These are phyloP conservation scores for Colletotrichum sansevieriae DNA, from an alignment of 2,329 filamentous ascomycete species.

Conservation along the genomic window DNA sequence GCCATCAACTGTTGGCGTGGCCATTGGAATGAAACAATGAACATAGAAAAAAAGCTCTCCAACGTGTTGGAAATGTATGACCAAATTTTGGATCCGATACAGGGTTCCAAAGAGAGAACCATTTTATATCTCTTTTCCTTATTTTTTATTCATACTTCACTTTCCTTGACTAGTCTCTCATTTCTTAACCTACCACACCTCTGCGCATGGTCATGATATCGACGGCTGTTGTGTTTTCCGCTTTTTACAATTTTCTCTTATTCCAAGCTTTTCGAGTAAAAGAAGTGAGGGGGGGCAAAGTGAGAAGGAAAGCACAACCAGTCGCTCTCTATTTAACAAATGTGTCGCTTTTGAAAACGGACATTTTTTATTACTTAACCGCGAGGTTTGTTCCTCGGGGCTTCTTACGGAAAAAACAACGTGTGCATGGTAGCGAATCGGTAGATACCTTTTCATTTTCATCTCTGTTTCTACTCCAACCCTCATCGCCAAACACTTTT, in stretches of 20 bases:
- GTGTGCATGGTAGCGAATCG: conserved; percentile 19
- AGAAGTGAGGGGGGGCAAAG: no score
- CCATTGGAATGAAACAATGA: conserved; percentile 32
- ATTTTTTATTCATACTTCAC: conserved; percentile 38
- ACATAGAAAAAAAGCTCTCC: conserved; percentile 21
- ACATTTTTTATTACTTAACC: conserved; percentile 12
- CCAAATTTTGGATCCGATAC: conserved; percentile 24
- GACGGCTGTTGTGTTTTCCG: conserved; percentile 27
- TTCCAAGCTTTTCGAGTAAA: not conserved
- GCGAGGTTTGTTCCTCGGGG: conserved; percentile 18
- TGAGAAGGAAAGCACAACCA: conserved; percentile 7
- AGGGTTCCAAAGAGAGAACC: conserved; percentile 32
- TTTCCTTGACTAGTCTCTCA: conserved; percentile 34
- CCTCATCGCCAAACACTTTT: not conserved
- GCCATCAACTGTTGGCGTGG: not conserved
- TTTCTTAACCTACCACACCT: conserved; percentile 26
- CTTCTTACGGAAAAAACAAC: not conserved
- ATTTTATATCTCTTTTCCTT: conserved; percentile 41
- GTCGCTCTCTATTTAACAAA: conserved; percentile 14
- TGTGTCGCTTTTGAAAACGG: not conserved
- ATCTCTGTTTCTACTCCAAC: not conserved
- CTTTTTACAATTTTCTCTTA: conserved; percentile 11
- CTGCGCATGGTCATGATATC: conserved; percentile 36
- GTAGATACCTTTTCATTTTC: conserved; percentile 27
- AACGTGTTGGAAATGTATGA: conserved; percentile 39